Conservation (phyloP, 768 basidiomycete genomes). For the Hericium rajendrae region DNA sequence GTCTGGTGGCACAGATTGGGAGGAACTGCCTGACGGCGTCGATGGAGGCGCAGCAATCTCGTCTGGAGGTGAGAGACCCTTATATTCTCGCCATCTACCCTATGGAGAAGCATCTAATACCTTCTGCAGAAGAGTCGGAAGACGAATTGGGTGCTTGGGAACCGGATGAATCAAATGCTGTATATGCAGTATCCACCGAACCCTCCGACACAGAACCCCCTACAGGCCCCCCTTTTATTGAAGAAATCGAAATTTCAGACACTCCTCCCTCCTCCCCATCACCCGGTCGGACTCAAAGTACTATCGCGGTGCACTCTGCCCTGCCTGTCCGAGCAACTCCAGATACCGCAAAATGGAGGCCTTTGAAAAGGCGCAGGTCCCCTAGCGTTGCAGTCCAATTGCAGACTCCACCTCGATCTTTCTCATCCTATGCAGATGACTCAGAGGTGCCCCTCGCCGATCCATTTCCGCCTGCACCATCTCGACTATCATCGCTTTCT, state of each 20-base stretch:
- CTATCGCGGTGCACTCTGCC: too few relatives aligned
- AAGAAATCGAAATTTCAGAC: slow-evolving; percentile 26
- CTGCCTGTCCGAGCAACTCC: too few relatives aligned
- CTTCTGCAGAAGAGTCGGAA: slow-evolving; percentile 18
- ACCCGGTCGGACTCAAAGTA: too few relatives aligned
- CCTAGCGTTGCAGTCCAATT: slow-evolving; percentile 1
- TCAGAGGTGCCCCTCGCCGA: not conserved
- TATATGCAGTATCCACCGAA: slow-evolving; percentile 21
- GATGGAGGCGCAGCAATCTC: not conserved
- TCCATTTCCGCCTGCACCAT: not conserved
- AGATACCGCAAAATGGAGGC: not conserved
- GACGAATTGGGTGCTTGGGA: slow-evolving; percentile 39
- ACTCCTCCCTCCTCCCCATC: slow-evolving; percentile 14
- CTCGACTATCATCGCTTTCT: not conserved
- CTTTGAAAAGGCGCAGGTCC: not conserved
- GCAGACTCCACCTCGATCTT: slow-evolving; percentile 9
- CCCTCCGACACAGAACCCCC: not conserved
- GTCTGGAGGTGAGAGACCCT: too few relatives aligned
- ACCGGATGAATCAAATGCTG: slow-evolving; percentile 30
- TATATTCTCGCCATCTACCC: too few relatives aligned
- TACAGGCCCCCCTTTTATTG: not conserved
- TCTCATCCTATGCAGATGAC: not conserved
- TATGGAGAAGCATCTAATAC: too few relatives aligned
- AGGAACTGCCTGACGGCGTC: not conserved
- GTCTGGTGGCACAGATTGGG: not conserved